Evolutionary conservation across 768 basidiomycete species (phyloP), one percentile per base, ranked within the genome.

Genomic region (Ramaria rubella): DNA sequence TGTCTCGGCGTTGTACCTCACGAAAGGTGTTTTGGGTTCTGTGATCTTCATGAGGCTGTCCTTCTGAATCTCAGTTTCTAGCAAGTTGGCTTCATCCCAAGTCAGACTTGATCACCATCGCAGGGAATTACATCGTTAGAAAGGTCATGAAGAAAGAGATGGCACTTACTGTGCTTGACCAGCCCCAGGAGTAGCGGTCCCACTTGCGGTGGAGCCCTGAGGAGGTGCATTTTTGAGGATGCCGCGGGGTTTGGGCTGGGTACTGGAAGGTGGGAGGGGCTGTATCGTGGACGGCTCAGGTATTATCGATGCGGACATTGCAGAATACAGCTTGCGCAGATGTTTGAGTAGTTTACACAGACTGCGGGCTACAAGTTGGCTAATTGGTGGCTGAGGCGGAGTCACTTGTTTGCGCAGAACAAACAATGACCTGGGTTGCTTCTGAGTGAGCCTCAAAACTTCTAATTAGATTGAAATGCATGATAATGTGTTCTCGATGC

Each of bases 1-100:
- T n/a, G 86, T 85, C 67, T 87, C 85, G 2, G 90, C 80, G 64
- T 93, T 88, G 70, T 93, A 94, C 62, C 91, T 78, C 53, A 97
- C 94, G 70, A 89, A 97, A 1, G 94, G 94, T 9, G 94, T 97
- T 80, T 97, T 97, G 52, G 94, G 94, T 66, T 97, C 94, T 2
- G 90, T 93, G 66, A 97, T 97, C 81, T 96, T 97, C 94, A 96
- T 97, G 67, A 93, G 75, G 61, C 90, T 94, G 65, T 95, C 93
- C 71, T 95, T 95, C 77, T 88, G 83, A 62, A 92, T 85, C 71
- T 97, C 94, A 1, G 94, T 96, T 65, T 90, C 70, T 24, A 90
- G 90, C 33, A 97, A 77, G 67, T 96, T 97, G 68, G 83, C 90
- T 65, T 97, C 94, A 66, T 97, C 94, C 94, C 94, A 97, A 66